Conservation (phyloP, 345 rosid genomes). For the Clausena lansium region DNA sequence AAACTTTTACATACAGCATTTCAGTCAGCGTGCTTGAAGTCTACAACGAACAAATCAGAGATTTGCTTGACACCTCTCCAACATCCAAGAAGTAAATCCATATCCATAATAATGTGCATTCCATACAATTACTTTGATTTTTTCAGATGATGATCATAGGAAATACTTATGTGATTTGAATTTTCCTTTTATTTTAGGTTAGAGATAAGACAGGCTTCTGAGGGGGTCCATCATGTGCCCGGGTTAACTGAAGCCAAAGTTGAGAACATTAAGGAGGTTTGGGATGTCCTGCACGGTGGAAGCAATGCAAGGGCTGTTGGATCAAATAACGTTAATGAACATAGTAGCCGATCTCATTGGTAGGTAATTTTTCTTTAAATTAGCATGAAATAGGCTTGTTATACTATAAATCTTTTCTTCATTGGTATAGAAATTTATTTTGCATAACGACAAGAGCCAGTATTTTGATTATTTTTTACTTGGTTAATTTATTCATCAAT, state of each 20-base stretch:
- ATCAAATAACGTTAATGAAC: conserved; percentile 53
- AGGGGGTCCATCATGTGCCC: conserved; percentile 42
- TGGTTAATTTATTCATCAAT: not conserved
- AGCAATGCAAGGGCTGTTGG: conserved; percentile 53
- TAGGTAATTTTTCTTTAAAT: conserved; percentile 10
- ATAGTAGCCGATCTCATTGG: conserved; percentile 58
- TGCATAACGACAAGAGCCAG: not conserved
- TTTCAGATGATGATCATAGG: not conserved
- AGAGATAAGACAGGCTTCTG: conserved; percentile 49
- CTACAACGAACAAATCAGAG: conserved; percentile 53
- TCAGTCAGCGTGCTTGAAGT: conserved; percentile 55
- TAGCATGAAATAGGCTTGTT: not conserved
- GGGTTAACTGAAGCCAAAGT: conserved; percentile 48
- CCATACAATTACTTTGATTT: not conserved
- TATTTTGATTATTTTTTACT: not conserved
- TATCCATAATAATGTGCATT: conserved; percentile 1
- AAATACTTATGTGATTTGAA: not conserved
- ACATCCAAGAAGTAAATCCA: conserved; percentile 42
- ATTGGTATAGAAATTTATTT: not conserved
- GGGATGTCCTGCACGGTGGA: conserved; percentile 46
- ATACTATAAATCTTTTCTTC: not conserved
- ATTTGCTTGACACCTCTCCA: conserved; percentile 42
- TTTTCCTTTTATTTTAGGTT: conserved; percentile 23
- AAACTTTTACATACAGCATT: conserved; percentile 28
- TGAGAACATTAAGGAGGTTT: conserved; percentile 36